Percentiles rank a stretch among this genome's conserved stretches.
Conservation (phyloP, 2,329 filamentous ascomycete species). For the Colletotrichum sp. region DNA sequence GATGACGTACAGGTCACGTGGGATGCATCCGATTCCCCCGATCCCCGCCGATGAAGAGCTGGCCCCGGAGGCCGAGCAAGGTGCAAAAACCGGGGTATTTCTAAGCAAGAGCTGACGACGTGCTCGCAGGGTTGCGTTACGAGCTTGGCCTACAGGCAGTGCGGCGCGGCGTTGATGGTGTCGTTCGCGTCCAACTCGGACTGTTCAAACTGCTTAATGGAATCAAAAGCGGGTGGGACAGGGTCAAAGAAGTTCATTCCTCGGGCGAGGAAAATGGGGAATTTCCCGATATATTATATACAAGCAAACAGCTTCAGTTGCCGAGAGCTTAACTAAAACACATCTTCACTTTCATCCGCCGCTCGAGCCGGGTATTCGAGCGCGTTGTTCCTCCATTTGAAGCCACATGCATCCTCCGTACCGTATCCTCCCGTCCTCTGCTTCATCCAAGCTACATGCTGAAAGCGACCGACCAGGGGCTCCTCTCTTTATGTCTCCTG, state of each 20-base stretch:
- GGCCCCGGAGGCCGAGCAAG: not conserved
- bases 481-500: slow-evolving; percentile 21
- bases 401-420: not conserved
- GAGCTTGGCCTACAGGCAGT: not conserved
- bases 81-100: not conserved
- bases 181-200: not conserved
- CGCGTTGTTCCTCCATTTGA: not conserved
- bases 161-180: not conserved
- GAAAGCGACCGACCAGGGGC: slow-evolving; percentile 21
- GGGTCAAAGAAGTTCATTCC: not conserved
- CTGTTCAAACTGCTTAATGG: not conserved
- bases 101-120: not conserved
- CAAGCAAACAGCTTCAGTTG: slow-evolving; percentile 13
- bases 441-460: slow-evolving; percentile 21
- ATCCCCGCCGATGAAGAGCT: not conserved
- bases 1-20: slow-evolving; percentile 23
- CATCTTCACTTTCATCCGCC: not conserved
- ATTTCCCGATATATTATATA: slow-evolving; percentile 16
- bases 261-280: not conserved
- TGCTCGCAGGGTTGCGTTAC: not conserved
- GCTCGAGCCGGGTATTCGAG: not conserved
- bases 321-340: slow-evolving; percentile 6
- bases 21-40: not conserved
- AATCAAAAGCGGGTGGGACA: not conserved
- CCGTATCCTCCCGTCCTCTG: not conserved